A percentile compares a stretch with the other conserved stretches of the same genome.
Conservation (phyloP, 306 rosid species). For the Medicago ruthenica region DNA sequence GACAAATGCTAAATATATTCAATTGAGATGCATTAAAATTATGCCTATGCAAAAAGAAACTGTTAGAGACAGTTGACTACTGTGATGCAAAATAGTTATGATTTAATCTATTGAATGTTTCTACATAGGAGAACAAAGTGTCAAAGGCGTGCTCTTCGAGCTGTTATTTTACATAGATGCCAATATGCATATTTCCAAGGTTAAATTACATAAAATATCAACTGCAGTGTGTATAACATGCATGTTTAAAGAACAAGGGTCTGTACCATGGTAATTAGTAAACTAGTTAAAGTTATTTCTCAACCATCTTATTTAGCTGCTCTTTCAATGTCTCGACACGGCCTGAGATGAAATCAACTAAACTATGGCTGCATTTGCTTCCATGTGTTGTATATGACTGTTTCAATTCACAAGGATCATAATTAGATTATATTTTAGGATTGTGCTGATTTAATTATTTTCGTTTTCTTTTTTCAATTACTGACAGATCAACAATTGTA, state of each 20-base stretch:
- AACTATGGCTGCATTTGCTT: constrained; percentile 31
- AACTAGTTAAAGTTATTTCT: background rate
- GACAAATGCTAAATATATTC: background rate
- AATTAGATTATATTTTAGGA: constrained; percentile 1
- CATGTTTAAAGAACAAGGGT: background rate
- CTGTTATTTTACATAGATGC: background rate
- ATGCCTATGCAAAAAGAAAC: constrained; percentile 18
- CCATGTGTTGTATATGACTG: constrained; percentile 10
- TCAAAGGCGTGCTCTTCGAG: too few relatives aligned
- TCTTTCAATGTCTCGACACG: constrained; percentile 1
- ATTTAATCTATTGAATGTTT: constrained; percentile 22
- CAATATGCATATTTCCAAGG: too few relatives aligned
- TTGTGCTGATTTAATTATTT: background rate
- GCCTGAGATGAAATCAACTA: constrained; percentile 5
- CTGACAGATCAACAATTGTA: constrained; percentile 74
- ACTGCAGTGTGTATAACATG: background rate
- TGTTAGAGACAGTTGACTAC: background rate
- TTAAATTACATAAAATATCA: background rate
- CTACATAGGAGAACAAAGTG: background rate
- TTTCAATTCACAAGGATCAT: constrained; percentile 17
- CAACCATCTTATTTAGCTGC: background rate
- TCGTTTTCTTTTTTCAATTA: constrained; percentile 5
- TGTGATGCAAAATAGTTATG: background rate
- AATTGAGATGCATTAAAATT: constrained; percentile 13
- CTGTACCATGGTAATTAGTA: background rate